Conservation (phyloP, 768 basidiomycete species). For the Phlebiopsis flavidoalba region DNA sequence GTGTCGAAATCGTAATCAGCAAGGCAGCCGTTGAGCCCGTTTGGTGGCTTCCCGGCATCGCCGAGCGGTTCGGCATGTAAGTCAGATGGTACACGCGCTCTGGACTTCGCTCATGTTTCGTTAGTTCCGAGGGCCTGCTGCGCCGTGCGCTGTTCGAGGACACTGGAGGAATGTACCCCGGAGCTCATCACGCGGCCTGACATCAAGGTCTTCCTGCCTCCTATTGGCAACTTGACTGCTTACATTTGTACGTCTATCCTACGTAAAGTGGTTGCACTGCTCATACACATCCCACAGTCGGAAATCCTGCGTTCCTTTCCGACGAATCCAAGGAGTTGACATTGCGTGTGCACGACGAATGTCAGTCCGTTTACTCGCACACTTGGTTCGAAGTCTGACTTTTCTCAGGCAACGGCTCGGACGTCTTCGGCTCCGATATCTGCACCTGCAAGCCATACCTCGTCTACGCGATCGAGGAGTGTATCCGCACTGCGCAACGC, state of each 20-base stretch:
- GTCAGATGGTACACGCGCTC: conserved; percentile 22
- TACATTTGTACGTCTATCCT: conserved; percentile 73
- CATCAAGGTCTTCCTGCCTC: conserved; percentile 93
- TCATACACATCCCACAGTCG: conserved; percentile 44
- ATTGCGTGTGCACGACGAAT: conserved; percentile 91
- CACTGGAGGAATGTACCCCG: conserved; percentile 92
- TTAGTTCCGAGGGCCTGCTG: conserved; percentile 74
- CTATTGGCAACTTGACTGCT: conserved; percentile 86
- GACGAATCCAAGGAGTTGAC: conserved; percentile 80
- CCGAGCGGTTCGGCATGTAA: conserved; percentile 89
- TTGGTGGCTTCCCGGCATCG: conserved; percentile 92
- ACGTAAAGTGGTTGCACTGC: background rate
- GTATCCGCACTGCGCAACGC: conserved; percentile 75
- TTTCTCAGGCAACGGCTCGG: conserved; percentile 64
- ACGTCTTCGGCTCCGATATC: conserved; percentile 93
- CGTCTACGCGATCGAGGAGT: conserved; percentile 90
- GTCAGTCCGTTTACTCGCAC: conserved; percentile 32
- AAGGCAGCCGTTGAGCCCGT: conserved; percentile 97
- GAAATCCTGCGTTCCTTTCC: conserved; percentile 71
- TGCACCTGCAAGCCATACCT: conserved; percentile 94
- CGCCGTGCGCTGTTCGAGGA: conserved; percentile 95
- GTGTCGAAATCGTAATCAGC: conserved; percentile 82
- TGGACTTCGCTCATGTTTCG: background rate
- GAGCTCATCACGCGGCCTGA: conserved; percentile 94
- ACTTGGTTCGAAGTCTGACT: background rate